phyloP scores from a whole-genome alignment of 768 basidiomycete species.

The Mycena kentingensis region DNA sequence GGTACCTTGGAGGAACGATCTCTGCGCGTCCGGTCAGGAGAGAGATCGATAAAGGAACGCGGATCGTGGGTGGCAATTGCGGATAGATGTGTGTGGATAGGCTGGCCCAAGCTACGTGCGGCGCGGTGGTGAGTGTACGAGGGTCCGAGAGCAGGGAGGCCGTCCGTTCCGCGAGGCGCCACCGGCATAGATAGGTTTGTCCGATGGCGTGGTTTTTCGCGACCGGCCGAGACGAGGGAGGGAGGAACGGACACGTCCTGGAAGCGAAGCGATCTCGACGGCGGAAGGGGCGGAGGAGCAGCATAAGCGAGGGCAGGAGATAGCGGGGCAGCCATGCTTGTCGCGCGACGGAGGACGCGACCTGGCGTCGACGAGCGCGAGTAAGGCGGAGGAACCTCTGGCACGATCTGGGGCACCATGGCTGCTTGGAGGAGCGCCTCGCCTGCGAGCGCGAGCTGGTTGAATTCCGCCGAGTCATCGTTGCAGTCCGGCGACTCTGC shows the following conservation, averaged over 20 bases:
- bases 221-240: constrained; percentile 18
- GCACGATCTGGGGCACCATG: background rate
- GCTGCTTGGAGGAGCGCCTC: constrained; percentile 14
- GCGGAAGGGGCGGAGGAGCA: constrained; percentile 1
- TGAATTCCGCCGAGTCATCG: background rate
- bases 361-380: background rate
- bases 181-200: constrained; percentile 20
- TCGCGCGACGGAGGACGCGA: constrained; percentile 14
- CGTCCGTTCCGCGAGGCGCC: constrained; percentile 1
- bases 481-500: constrained; percentile 14
- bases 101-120: constrained; percentile 15
- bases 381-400: constrained; percentile 8
- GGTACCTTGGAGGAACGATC: constrained; percentile 4
- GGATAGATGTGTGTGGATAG: background rate
- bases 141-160: constrained; percentile 2
- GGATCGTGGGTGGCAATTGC: constrained; percentile 3
- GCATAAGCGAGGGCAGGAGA: background rate
- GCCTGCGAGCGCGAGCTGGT: constrained; percentile 16
- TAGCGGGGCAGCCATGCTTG: constrained; percentile 18
- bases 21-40: constrained; percentile 14
- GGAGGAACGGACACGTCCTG: constrained; percentile 7
- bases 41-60: constrained; percentile 23
- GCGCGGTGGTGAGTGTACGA: constrained; percentile 20
- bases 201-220: constrained; percentile 21
- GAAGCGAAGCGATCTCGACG: constrained; percentile 15